Evolutionary conservation across 805 yeast genomes (phyloP).

Genomic region (Ogataea allantospora): DNA sequence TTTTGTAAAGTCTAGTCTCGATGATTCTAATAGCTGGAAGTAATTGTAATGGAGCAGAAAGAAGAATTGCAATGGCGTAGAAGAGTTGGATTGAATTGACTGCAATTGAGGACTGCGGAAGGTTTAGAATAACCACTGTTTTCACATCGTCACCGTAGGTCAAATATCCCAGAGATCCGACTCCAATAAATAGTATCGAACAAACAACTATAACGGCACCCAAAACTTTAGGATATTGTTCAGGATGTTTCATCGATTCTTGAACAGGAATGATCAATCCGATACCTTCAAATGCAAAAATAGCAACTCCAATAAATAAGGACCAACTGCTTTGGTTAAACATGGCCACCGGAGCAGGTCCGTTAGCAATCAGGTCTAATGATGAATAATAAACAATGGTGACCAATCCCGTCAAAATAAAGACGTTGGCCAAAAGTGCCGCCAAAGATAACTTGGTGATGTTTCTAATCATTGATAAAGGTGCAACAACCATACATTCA

Average conservation of each 20-base stretch:
- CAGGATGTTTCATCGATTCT: conserved; percentile 76
- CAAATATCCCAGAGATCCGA: conserved; percentile 68
- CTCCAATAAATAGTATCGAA: conserved; percentile 55
- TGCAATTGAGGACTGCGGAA: conserved; percentile 64
- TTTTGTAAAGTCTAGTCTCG: conserved; percentile 59
- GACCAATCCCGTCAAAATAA: conserved; percentile 62
- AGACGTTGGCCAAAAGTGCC: conserved; percentile 68
- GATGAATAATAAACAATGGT: conserved; percentile 60
- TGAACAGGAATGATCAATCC: conserved; percentile 81
- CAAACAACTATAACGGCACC: conserved; percentile 61
- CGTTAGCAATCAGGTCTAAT: conserved; percentile 42
- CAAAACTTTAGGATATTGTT: conserved; percentile 66
- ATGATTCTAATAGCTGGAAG: conserved; percentile 76
- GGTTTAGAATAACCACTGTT: conserved; percentile 68
- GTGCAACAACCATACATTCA: conserved; percentile 60
- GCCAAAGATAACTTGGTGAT: conserved; percentile 72
- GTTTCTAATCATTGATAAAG: conserved; percentile 70
- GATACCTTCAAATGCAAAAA: conserved; percentile 86
- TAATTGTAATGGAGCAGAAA: conserved; percentile 78
- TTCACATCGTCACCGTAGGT: conserved; percentile 64
- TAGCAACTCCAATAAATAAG: conserved; percentile 77
- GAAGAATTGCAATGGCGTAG: conserved; percentile 69
- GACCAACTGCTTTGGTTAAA: conserved; percentile 64
- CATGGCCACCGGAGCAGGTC: conserved; percentile 50
- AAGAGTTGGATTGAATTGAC: conserved; percentile 67